Conservation (phyloP, 768 basidiomycete genomes). For the Termitomyces sp. region DNA sequence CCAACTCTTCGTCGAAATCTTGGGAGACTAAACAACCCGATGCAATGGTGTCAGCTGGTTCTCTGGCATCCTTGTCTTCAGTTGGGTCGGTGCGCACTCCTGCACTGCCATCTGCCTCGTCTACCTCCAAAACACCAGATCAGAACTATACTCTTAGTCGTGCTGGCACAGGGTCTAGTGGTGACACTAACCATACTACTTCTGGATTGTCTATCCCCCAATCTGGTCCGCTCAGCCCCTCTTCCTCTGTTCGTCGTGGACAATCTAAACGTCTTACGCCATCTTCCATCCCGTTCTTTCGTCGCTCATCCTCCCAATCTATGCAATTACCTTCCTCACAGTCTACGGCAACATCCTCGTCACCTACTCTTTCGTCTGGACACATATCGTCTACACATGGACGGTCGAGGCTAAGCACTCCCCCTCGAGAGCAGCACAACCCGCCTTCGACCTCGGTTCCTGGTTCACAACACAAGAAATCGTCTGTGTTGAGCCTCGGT, state of each 20-base stretch:
- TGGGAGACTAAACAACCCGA: constrained; percentile 73
- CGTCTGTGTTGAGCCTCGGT: constrained; percentile 76
- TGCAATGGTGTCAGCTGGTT: constrained; percentile 76
- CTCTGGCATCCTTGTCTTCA: constrained; percentile 70
- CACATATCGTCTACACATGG: constrained; percentile 33
- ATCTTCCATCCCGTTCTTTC: constrained; percentile 91
- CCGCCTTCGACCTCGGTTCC: constrained; percentile 50
- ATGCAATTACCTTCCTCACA: constrained; percentile 60
- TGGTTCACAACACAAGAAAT: constrained; percentile 67
- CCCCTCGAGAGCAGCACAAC: constrained; percentile 50
- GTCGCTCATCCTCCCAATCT: constrained; percentile 85
- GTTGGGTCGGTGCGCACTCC: constrained; percentile 57
- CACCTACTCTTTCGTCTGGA: constrained; percentile 41
- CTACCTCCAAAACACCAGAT: constrained; percentile 66
- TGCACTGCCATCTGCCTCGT: constrained; percentile 33
- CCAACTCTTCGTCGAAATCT: constrained; percentile 33
- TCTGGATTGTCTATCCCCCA: constrained; percentile 48
- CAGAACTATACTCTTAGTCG: constrained; percentile 51
- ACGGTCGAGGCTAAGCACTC: constrained; percentile 36
- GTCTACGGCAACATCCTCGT: constrained; percentile 44
- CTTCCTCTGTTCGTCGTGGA: constrained; percentile 60
- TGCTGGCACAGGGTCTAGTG: constrained; percentile 72
- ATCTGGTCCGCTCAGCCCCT: constrained; percentile 65
- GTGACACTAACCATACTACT: constrained; percentile 59
- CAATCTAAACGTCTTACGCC: constrained; percentile 83